These are phyloP conservation scores for Hypoxylon sp. DNA, from an alignment of 2,329 filamentous ascomycete genomes.

Conservation along the genomic window DNA sequence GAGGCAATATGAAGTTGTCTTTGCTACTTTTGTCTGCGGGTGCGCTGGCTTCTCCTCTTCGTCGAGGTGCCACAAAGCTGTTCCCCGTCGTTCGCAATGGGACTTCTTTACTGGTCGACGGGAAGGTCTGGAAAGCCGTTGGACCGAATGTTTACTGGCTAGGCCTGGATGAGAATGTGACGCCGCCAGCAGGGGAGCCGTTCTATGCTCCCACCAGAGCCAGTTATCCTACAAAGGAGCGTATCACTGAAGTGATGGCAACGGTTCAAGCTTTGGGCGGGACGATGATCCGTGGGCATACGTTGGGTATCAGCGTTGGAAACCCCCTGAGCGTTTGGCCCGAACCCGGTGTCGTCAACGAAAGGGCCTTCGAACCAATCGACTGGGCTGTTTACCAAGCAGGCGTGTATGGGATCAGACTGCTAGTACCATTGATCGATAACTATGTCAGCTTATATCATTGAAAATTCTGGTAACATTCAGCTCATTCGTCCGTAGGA, in stretches of 20 bases:
- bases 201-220: conserved; percentile 61
- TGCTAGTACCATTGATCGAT: conserved; percentile 63
- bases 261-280: conserved; percentile 62
- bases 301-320: conserved; percentile 62
- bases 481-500: conserved; percentile 54
- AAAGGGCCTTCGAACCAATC: conserved; percentile 61
- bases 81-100: conserved; percentile 57
- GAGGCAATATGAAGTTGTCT: conserved; percentile 40
- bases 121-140: conserved; percentile 61
- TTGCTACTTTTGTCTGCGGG: conserved; percentile 37
- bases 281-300: conserved; percentile 63
- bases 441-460: conserved; percentile 58
- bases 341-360: conserved; percentile 58
- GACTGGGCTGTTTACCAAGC: conserved; percentile 66
- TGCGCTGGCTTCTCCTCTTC: conserved; percentile 34
- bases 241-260: conserved; percentile 63
- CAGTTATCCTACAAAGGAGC: conserved; percentile 63
- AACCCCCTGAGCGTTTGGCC: conserved; percentile 65
- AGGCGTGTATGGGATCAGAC: conserved; percentile 60
- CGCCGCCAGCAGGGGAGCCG: conserved; percentile 60
- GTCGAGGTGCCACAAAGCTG: conserved; percentile 29
- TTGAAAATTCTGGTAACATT: neutral
- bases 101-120: conserved; percentile 56
- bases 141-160: conserved; percentile 68
- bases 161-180: conserved; percentile 66